Conservation (phyloP, 164 flowering plant species). For the Aristolochia fimbriata region DNA sequence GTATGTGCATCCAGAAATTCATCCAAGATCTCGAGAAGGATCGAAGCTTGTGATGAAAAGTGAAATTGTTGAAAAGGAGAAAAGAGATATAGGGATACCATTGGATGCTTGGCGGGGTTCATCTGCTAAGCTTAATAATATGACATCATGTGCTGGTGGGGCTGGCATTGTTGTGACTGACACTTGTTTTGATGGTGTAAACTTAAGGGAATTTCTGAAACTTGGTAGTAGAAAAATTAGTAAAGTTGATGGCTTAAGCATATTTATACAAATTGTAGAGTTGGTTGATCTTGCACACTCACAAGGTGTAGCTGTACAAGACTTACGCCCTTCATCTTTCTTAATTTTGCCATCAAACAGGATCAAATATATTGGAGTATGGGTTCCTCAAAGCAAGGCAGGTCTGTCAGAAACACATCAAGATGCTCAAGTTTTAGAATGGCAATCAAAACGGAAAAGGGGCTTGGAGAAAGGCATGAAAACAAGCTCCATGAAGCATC, state of each 20-base stretch:
- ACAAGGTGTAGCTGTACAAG: constrained; percentile 45
- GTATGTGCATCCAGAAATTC: constrained; percentile 28
- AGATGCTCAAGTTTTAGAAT: constrained; percentile 15
- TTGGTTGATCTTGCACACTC: constrained; percentile 58
- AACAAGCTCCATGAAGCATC: constrained; percentile 30
- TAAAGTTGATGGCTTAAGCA: constrained; percentile 42
- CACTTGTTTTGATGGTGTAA: constrained; percentile 30
- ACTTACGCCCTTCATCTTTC: constrained; percentile 67
- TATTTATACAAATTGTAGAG: constrained; percentile 65
- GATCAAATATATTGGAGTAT: constrained; percentile 48
- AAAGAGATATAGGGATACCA: constrained; percentile 12
- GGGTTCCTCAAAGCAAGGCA: constrained; percentile 10
- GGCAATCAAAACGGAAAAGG: constrained; percentile 28
- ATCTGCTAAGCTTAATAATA: constrained; percentile 12
- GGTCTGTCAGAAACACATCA: constrained; percentile 16
- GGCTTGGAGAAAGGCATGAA: constrained; percentile 15
- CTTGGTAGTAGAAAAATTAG: constrained; percentile 25
- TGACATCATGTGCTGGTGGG: constrained; percentile 14
- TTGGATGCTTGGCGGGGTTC: constrained; percentile 22
- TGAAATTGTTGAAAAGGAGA: constrained; percentile 20
- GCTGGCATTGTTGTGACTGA: constrained; percentile 10
- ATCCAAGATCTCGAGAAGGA: constrained; percentile 21
- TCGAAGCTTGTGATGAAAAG: constrained; percentile 14
- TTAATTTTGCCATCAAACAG: constrained; percentile 38
- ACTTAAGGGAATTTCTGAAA: constrained; percentile 64